Evolutionary conservation across 2,329 filamentous ascomycete genomes (phyloP).

Genomic region (Cordyceps farinosa): DNA sequence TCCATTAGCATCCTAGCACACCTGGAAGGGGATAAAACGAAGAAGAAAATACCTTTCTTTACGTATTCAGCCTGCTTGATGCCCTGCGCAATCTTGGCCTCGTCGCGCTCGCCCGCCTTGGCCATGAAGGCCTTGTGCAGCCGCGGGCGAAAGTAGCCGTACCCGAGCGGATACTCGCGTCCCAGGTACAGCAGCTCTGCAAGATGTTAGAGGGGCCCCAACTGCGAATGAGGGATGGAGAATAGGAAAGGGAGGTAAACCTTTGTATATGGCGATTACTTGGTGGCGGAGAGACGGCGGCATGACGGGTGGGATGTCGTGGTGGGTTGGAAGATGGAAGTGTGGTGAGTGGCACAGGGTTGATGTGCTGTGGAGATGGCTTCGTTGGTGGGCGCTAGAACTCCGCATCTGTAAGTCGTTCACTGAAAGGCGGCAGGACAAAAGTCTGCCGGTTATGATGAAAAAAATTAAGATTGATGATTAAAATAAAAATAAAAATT

Average conservation of each 20-base stretch:
- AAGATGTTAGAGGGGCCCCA: neutral
- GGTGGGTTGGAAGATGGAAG: neutral
- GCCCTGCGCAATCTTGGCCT: conserved; percentile 69
- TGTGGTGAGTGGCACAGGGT: neutral
- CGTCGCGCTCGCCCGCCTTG: conserved; percentile 66
- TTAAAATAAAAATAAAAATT: too few relatives aligned
- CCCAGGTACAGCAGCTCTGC: conserved; percentile 81
- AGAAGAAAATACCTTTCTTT: conserved; percentile 70
- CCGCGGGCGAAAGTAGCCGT: conserved; percentile 71
- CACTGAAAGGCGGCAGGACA: too few relatives aligned
- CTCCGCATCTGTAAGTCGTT: neutral
- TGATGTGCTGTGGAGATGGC: neutral
- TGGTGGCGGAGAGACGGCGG: conserved; percentile 57
- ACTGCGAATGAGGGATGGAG: neutral
- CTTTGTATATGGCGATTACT: conserved; percentile 87
- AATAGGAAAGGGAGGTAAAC: conserved; percentile 38
- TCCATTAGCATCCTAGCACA: neutral
- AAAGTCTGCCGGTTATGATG: too few relatives aligned
- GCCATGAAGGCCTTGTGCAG: conserved; percentile 82
- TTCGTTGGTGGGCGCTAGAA: neutral
- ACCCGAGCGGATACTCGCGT: conserved; percentile 82
- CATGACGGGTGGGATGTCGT: neutral
- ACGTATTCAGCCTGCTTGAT: conserved; percentile 82
- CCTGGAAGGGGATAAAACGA: neutral
- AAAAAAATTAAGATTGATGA: too few relatives aligned